Percentiles rank a stretch among this genome's conserved stretches.
These are phyloP conservation scores for Tephrocybe sp. DNA, from an alignment of 768 basidiomycete genomes.

Conservation along the genomic window DNA sequence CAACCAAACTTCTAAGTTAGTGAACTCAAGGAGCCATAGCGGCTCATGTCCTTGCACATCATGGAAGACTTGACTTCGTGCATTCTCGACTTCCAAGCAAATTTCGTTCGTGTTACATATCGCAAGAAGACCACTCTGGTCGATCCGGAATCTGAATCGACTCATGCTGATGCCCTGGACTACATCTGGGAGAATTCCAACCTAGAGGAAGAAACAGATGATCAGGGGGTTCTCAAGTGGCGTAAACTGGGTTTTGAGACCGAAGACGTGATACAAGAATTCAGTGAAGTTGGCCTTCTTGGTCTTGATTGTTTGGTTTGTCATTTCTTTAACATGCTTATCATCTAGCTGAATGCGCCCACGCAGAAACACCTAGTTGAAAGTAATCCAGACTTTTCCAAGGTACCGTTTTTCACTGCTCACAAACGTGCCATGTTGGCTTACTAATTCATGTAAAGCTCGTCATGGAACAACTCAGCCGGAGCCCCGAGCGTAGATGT, in stretches of 20 bases:
- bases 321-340: constrained; percentile 2
- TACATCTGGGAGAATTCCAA: constrained; percentile 69
- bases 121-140: constrained; percentile 79
- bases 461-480: constrained; percentile 75
- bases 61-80: constrained; percentile 81
- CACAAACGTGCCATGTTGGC: background rate
- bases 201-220: constrained; percentile 50
- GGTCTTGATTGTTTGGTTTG: constrained; percentile 80
- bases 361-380: constrained; percentile 65
- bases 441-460: constrained; percentile 41
- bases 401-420: constrained; percentile 38
- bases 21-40: constrained; percentile 34
- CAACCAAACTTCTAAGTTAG: background rate
- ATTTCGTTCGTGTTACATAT: constrained; percentile 74
- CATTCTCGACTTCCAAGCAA: constrained; percentile 86
- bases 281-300: constrained; percentile 72
- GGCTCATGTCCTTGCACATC: constrained; percentile 79
- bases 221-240: constrained; percentile 64
- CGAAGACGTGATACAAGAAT: constrained; percentile 75
- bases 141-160: constrained; percentile 59
- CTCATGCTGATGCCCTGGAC: constrained; percentile 54
- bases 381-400: constrained; percentile 72
- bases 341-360: background rate
- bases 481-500: constrained; percentile 72
- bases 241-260: constrained; percentile 72